phyloP scores from a whole-genome alignment of 176 grass and related monocot genomes.

The Bonia amplexicaulis region DNA sequence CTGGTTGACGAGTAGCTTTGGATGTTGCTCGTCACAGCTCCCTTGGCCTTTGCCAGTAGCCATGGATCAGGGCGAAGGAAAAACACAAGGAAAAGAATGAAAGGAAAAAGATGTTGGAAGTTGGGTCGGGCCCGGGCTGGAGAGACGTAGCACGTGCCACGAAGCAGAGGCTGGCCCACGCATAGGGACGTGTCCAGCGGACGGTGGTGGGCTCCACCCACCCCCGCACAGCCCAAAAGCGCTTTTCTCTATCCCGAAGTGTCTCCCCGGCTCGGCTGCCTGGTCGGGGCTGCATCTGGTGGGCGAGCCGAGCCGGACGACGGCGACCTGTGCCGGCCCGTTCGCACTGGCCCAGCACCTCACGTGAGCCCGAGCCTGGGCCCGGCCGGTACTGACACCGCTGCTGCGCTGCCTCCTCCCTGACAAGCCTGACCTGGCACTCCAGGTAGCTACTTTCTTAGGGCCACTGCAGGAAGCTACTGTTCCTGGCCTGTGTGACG shows the following conservation, averaged over 20 bases:
- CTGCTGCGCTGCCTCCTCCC: background rate
- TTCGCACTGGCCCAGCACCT: background rate
- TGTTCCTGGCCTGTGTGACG: conserved; percentile 12
- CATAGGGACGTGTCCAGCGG: background rate
- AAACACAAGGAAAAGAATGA: background rate
- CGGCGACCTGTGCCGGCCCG: background rate
- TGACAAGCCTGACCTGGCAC: background rate
- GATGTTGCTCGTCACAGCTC: background rate
- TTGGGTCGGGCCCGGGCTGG: background rate
- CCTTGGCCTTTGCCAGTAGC: background rate
- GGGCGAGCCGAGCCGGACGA: background rate
- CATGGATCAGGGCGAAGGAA: background rate
- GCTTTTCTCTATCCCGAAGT: background rate
- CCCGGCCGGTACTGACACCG: background rate
- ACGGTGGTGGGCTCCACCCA: background rate
- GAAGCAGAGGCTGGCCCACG: background rate
- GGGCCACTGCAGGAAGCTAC: background rate
- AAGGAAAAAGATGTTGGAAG: background rate
- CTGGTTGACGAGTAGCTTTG: background rate
- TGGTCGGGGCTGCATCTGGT: background rate
- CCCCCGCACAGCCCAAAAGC: background rate
- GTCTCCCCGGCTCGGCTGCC: background rate
- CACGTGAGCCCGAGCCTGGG: background rate
- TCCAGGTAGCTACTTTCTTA: background rate
- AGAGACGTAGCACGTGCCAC: background rate